These are phyloP conservation scores for Magnusiomyces ingens DNA, from an alignment of 1,139 yeast species.

Conservation along the genomic window DNA sequence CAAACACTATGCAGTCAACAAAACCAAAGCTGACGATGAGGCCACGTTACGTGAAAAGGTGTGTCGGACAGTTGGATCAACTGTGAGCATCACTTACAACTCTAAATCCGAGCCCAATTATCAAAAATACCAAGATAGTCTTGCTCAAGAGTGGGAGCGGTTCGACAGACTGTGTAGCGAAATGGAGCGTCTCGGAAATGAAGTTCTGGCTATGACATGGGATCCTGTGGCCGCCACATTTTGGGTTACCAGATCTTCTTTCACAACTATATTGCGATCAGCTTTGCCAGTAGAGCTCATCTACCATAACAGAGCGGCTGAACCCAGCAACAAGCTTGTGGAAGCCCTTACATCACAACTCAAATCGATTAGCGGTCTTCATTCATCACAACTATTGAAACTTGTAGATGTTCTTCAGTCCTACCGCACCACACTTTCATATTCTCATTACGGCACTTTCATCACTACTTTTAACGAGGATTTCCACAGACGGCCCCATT, in stretches of 20 bases:
- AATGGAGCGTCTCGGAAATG: constrained; percentile 50
- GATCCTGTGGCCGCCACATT: constrained; percentile 17
- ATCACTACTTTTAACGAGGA: constrained; percentile 11
- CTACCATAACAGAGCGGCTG: constrained; percentile 21
- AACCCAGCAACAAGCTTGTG: constrained; percentile 13
- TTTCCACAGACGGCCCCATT: constrained; percentile 5
- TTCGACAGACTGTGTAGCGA: constrained; percentile 63
- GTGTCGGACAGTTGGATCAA: constrained; percentile 28
- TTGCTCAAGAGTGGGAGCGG: constrained; percentile 48
- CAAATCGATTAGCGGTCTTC: neutral
- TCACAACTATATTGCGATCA: constrained; percentile 20
- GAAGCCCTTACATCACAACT: no score
- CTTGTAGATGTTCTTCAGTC: constrained; percentile 10
- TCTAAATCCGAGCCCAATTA: constrained; percentile 15
- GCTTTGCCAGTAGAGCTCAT: constrained; percentile 21
- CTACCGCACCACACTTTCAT: constrained; percentile 12
- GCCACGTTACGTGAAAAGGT: constrained; percentile 26
- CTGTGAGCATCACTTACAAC: constrained; percentile 19
- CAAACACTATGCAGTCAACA: constrained; percentile 21
- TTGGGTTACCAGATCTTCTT: constrained; percentile 23
- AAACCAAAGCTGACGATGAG: neutral
- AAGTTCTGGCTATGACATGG: constrained; percentile 41
- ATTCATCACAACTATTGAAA: constrained; percentile 3
- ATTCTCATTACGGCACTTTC: constrained; percentile 9
- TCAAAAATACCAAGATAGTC: constrained; percentile 26